Base-by-base conservation (phyloP, 768 basidiomycete species). In the Auriculariales sp. region DNA sequence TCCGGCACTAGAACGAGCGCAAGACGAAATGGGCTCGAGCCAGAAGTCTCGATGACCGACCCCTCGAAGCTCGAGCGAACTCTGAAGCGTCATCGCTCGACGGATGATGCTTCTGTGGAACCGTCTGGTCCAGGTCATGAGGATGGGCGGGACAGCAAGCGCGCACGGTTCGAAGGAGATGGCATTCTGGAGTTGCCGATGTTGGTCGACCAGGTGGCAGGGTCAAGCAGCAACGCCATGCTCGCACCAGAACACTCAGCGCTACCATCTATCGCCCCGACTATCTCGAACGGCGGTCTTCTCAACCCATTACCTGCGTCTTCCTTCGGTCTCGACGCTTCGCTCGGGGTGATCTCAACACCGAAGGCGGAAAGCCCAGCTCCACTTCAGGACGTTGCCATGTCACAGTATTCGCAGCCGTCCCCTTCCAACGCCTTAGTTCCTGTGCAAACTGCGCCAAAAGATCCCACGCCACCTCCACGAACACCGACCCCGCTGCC, bases 31-130 rank as follows among this genome's bases (percentile, higher is more conserved):
- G 88, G 88, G 1, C 73, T 75, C 50, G 68, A 77, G 49, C 81
- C 79, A 3, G 87, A 91, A 58, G 64, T 83, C 30, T 56, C 71
- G 4, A 82, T 87, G 50, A 85, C 83, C 2, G 88, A 88, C 58
- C 81, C 83, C 14, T 72, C 78, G 25, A 72, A 77, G 56, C 68
- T 91, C 5, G 88, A 90, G 63, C 73, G 88, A 27, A 68, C 74
- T 52, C 66, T 87, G 58, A 89, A 89, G 69, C 64, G 86, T 53
- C 76, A 79, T 56, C 73, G 86, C 4, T 71, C 77, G 2, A 72
- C 74, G 25, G 75, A 76, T 28, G 71, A 71, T 27, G 70, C 66
- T 22, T 72, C 70, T 12, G 76, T 61, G 11, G 50, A 68, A 31
- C 82, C 79, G 53, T 64, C 65, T 19, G 63, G 61, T 14, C n/a